Evolutionary conservation across 805 yeast species (phyloP), one percentile per base, ranked within the genome.

Genomic region (Ogataea thermomethanolica): DNA sequence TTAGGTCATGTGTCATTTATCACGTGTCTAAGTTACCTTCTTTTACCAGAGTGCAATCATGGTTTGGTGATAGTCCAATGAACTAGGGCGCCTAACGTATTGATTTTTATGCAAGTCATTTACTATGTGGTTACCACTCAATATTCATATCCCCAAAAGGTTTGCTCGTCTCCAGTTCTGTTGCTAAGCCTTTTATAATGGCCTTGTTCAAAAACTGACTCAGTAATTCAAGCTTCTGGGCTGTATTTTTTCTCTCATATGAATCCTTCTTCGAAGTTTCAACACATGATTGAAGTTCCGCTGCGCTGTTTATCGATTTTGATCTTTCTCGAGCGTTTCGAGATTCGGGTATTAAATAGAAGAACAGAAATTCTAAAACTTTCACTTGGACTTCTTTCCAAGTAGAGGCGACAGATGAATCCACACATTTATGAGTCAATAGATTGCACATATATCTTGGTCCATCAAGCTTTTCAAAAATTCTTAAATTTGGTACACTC

Each of bases 291-390:
- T 32, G 13, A 20, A 11, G 9, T 23, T 17, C n/a, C 13, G 13
- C 9, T 27, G 14, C 29, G 29, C 15, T 12, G 3, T 21, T 20
- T 8, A 13, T 13, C 5, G 3, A 13, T 14, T 28, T 11, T 25
- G 29, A 28, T 2, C 10, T 25, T n/a, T 33, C 12, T 28, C 26
- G 28, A 11, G 8, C 24, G 25, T 25, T 15, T 23, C 35, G 35
- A 4, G 73, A 61, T 56, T 82, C 91, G 9, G 87, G 88, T 7
- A 77, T 69, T 40, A 84, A 60, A 53, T 84, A 83, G 55, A 82
- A 80, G 40, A 83, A 74, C 37, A 84, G 62, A 55, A 83, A 84
- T 61, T 84, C 90, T 35, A 84, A 68, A 9, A 79, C 71, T 49
- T 79, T 77, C 47, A 81, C 74, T 50, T 80, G 79, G 10, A 82